phyloP scores from a whole-genome alignment of 2,329 filamentous ascomycete species.

The Curvularia lunata region DNA sequence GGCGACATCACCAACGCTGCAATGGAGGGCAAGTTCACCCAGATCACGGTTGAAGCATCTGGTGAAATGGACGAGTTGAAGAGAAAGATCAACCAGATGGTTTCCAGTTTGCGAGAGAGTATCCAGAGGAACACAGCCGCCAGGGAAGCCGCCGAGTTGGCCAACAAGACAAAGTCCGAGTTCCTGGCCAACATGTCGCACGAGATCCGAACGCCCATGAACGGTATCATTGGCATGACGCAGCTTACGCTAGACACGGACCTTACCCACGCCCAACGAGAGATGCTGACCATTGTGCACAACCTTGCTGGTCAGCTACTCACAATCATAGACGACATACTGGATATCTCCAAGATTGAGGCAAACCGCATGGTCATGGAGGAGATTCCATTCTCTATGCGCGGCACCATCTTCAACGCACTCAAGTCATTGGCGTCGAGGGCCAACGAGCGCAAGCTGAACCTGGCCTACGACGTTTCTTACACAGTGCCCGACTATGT shows the following conservation, averaged over 20 bases:
- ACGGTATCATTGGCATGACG: slow-evolving; percentile 98
- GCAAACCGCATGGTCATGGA: slow-evolving; percentile 98
- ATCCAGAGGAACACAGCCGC: slow-evolving; percentile 97
- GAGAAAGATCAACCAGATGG: slow-evolving; percentile 99
- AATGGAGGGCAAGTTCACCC: slow-evolving; percentile 95
- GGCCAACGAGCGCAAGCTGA: slow-evolving; percentile 93
- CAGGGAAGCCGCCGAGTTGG: slow-evolving; percentile 92
- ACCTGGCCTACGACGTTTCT: slow-evolving; percentile 91
- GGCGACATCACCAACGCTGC: slow-evolving; percentile 98
- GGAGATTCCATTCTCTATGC: slow-evolving; percentile 93
- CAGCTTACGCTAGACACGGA: slow-evolving; percentile 94
- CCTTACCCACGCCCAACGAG: slow-evolving; percentile 90
- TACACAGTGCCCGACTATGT: slow-evolving; percentile 94
- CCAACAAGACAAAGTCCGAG: slow-evolving; percentile 97
- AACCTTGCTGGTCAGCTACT: slow-evolving; percentile 94
- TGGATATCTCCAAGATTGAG: slow-evolving; percentile 79
- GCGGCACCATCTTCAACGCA: slow-evolving; percentile 95
- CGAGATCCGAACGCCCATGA: slow-evolving; percentile 97
- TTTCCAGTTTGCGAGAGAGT: slow-evolving; percentile 91
- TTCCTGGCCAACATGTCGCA: slow-evolving; percentile 99
- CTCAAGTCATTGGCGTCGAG: slow-evolving; percentile 96
- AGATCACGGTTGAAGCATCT: slow-evolving; percentile 94
- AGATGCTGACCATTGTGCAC: slow-evolving; percentile 98
- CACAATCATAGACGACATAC: slow-evolving; percentile 89
- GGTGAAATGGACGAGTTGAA: slow-evolving; percentile 99